Evolutionary conservation across 768 basidiomycete genomes (phyloP), one percentile per base, ranked within the genome.

Genomic region (Agaricus blazei): DNA sequence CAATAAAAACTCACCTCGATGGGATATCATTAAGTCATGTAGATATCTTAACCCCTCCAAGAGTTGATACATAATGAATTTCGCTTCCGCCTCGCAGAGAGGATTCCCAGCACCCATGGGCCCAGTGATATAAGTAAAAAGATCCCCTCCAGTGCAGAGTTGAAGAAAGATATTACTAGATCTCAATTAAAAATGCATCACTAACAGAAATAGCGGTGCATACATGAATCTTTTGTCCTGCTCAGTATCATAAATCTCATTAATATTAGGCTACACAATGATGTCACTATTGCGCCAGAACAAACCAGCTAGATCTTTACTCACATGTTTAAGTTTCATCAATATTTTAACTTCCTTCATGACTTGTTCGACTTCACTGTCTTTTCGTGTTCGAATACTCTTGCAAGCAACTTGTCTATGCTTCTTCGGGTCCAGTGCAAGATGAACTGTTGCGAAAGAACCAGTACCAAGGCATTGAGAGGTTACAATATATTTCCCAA

Each of bases 371-470:
- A 81, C 66, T 44, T 88, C 85, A 47, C 76, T 76, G 23, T 79
- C 80, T 51, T 78, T 79, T 65, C 82, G 83, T 1, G 74, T 78
- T 60, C 80, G 82, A 63, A 93, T 87, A 56, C 83, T 90, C 67
- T 93, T 93, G 67, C 90, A 92, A 23, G 90, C 90, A 27, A 90
- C 87, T 69, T 93, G 90, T 43, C 82, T 77, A 60, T 82, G 78
- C 45, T 75, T 80, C 8, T 69, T 65, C 9, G 75, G 79, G 63
- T 90, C 87, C 56, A 89, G 74, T 15, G 89, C 88, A 24, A 93
- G 77, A 62, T 90, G 85, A 1, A 93, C 90, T 1, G 84, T 87
- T 0, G 90, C 90, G 67, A 91, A 93, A 41, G 86, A 86, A 4
- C 90, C 90, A 24, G 81, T 84, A 41, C 90, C 90, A 11, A 93